These are phyloP conservation scores for Hamamelis virginiana DNA, from an alignment of 164 flowering plant species.

Conservation along the genomic window DNA sequence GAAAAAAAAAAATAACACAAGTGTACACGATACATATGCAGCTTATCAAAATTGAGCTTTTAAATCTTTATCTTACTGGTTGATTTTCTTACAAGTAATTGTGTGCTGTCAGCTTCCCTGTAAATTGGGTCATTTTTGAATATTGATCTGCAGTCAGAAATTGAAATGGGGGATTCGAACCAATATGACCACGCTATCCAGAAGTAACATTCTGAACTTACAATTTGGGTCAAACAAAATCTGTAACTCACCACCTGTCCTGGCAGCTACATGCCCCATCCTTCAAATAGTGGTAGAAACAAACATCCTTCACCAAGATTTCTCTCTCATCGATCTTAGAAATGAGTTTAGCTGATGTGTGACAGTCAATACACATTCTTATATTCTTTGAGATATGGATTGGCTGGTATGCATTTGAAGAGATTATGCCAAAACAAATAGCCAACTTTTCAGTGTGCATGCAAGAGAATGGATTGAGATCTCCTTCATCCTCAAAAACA, in stretches of 20 bases:
- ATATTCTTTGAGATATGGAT: conserved; percentile 34
- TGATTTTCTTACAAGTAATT: too few species aligned
- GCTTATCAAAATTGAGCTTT: too few species aligned
- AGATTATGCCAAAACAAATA: conserved; percentile 33
- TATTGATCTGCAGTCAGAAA: too few species aligned
- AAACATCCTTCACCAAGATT: conserved; percentile 35
- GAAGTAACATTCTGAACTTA: background rate
- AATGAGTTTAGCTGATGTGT: conserved; percentile 34
- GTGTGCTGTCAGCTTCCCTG: too few species aligned
- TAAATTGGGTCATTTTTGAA: too few species aligned
- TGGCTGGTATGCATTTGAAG: conserved; percentile 15
- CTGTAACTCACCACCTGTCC: conserved; percentile 37
- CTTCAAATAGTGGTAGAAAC: conserved; percentile 38
- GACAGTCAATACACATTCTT: conserved; percentile 47
- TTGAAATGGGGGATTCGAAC: background rate
- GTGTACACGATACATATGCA: too few species aligned
- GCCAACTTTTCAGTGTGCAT: conserved; percentile 48
- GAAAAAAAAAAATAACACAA: background rate
- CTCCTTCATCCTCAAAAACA: conserved; percentile 24
- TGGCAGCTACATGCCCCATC: conserved; percentile 38
- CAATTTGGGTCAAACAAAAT: background rate
- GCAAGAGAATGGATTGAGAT: conserved; percentile 31
- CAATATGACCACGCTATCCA: background rate
- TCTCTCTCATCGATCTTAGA: conserved; percentile 32
- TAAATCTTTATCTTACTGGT: too few species aligned